Base-by-base conservation (phyloP, 495 filamentous ascomycete species). In the Patellaria atrata region DNA sequence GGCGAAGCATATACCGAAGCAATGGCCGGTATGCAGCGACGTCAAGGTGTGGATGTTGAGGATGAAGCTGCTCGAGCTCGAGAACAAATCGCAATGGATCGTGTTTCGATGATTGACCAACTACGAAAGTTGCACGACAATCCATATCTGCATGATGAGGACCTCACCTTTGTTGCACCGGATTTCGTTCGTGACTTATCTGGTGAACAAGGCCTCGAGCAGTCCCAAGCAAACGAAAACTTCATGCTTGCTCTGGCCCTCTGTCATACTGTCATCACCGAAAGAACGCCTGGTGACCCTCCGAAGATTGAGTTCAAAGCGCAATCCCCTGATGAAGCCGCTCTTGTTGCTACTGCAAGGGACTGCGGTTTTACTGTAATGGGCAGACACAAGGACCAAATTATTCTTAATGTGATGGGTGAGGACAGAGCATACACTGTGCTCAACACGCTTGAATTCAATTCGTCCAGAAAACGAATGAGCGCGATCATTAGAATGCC, bases 1-100 rank as follows among this genome's bases (percentile, higher is more conserved):
- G 91, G 91, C 27, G 91, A 96, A 58, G 91, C 91, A 0, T 96
- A 92, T 51, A 96, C 91, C 0, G 91, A 99, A 57, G 91, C 91
- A 0, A 79, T 91, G 55, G 77, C 86, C 30, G 91, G 91, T 26
- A 86, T 96, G 79, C 81, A 89, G 55, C 81, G 83, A 55, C 73
- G 89, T 22, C 66, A 83, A 56, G 91, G 91, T 28, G 68, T 86
- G 26, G 70, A 96, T 57, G 77, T 80, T 10, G 91, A 85, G 35
- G 69, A 71, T 20, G 85, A 93, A 53, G 72, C 70, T 4, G 76
- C 73, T 9, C 68, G 64, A 48, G 79, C 77, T 31, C 71, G 68
- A 20, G 71, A 73, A 41, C 77, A 91, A 52, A 94, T 99, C 46
- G 83, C 81, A 13, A 58, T 63, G 15, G 82, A 81, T 45, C 79